Base-by-base conservation (phyloP, 768 basidiomycete genomes). In the Daedalea quercina region DNA sequence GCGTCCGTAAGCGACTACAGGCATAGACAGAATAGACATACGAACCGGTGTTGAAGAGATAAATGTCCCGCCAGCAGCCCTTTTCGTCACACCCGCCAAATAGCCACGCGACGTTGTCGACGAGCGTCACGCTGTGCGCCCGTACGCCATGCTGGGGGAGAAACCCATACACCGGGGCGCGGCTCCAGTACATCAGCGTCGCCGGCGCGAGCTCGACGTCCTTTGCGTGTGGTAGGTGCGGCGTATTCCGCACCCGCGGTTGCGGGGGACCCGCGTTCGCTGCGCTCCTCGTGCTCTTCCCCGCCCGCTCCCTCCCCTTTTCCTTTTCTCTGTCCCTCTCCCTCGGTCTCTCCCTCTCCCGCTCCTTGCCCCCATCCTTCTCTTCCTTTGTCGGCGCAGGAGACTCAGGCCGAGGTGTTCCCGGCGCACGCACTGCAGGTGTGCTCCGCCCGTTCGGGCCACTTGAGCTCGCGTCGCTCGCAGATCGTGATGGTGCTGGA, bases 81-180 rank as follows among this genome's bases (percentile, higher is more conserved):
- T 79, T 80, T 54, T 88, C 88, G 57, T 94, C 92, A 57, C 89
- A 91, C 1, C 93, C 94, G 9, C 93, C 93, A 60, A 94, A 86
- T 25, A 94, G 61, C 90, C 92, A 97, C 0, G 86, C 88, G 28
- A 81, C 73, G 42, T 82, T 78, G 54, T 94, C 92, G 19, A 94
- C 84, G 44, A 94, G 71, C 0, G 88, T 94, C 41, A 87, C 85
- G 4, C 79, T 90, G 64, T 94, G 92, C 2, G 90, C 88, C 3
- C 92, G 80, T 72, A 94, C 80, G 9, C 77, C 79, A 49, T 80
- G 76, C 60, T 72, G 77, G 1, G 90, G 88, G 28, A 89, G 57
- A 0, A 70, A 52, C 0, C 90, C 90, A 65, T 84, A 86, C 19
- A 88, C 85, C 0, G 90, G 88, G 0, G 90, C 90, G 50, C 77